Evolutionary conservation across 306 rosid species (phyloP), one percentile per base, ranked within the genome.

Genomic region (Acacia crassicarpa): DNA sequence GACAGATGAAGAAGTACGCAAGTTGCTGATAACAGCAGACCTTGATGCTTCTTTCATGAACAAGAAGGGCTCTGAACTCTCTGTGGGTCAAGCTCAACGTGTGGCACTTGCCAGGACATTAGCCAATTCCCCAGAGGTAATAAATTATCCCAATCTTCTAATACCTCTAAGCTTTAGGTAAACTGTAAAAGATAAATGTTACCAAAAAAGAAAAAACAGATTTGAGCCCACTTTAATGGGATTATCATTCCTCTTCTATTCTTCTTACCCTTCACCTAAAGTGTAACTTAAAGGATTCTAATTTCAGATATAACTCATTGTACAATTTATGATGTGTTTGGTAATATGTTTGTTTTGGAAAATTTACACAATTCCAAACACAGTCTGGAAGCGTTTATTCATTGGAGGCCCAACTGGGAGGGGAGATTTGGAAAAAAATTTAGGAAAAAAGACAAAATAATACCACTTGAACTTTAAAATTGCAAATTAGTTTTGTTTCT

Each of bases 21-120:
- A 82, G 83, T 88, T 95, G 81, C 98, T 95, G 23, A 43, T 71
- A 63, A 84, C 91, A 82, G 94, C 93, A n/a, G 99, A 92, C 70
- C 88, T 93, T 7, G 98, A 91, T 83, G 79, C 89, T 78, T 89
- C 97, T 74, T 93, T 95, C 82, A 63, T 77, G 75, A 76, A 68
- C 27, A 91, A 89, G 84, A 74, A 81, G 10, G 97, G 91, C 27
- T 72, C 90, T 56, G 98, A 92, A 54, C 92, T 95, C 35, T 93
- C 99, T 17, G 99, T 92, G 0, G 99, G 99, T 77, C 99, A 95
- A 84, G 97, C 97, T 74, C 97, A 95, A 74, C 89, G 98, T 56
- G 99, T 95, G 5, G 99, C 99, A 23, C 98, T 95, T 67, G 98
- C 99, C 72, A 90, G 99, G 62, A 93, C 99, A 16, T 62, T 95